Evolutionary conservation across 2,329 filamentous ascomycete species (phyloP), one percentile per base, ranked within the genome.

Genomic region (Claviceps maximensis): DNA sequence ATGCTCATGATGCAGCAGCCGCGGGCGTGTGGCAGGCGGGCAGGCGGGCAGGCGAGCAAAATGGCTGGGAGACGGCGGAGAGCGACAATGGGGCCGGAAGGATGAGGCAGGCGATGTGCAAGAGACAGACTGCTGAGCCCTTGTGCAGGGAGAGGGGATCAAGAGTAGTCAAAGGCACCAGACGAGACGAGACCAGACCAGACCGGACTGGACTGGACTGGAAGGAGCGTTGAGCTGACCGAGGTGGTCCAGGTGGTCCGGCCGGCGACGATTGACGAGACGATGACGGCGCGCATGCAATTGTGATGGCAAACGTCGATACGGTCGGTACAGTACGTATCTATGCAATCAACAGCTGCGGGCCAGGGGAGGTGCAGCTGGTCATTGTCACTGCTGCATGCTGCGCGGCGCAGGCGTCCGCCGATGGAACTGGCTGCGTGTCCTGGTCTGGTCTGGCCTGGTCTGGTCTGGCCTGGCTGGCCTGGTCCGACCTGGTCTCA

Each of bases 1-100:
- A 46, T 70, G 55, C 70, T 71, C 72, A 73, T 72, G 51, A 49
- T 54, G 49, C 44, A 47, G 31, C 38, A 29, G 36, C 36, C 27
- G 19, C 38, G n/a, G 9, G 38, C 21, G 27, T 7, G 25, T 36
- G n/a, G 40, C 46, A 45, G 23, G 4, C 13, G 13, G 13, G 21
- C 6, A 7, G 33, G 13, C 13, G 33, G 9, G 33, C 5, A 13
- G 33, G 13, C 13, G 33, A 3, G 33, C 36, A n/a, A 40, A 40
- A 10, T 9, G 31, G 6, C 10, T 33, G 9, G 5, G 31, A 33
- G 31, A 10, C 31, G 7, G 31, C 31, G 10, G 25, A 47, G 23
- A 8, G 23, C 36, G 15, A 12, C 15, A 19, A 36, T n/a, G 47
- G n/a, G 10, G 47, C 15, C 4, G 27, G 8, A 29, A 29, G 4